phyloP scores from a whole-genome alignment of 148 eudicot genomes.

The Beta vulgaris region DNA sequence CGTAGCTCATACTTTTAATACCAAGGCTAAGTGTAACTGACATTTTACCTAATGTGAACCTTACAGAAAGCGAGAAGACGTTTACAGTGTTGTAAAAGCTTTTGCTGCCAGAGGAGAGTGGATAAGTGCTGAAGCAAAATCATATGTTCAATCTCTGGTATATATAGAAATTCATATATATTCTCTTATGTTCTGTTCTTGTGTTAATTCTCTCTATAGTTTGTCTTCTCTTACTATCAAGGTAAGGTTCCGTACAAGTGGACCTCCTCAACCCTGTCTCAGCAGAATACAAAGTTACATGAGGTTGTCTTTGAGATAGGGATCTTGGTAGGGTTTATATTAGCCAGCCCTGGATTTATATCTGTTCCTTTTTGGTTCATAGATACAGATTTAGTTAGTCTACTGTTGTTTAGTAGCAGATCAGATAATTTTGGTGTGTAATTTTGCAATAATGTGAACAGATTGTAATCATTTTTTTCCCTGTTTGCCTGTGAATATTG shows the following conservation, averaged over 20 bases:
- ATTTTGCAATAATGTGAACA: not conserved
- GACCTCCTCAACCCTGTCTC: not conserved
- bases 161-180: constrained; percentile 18
- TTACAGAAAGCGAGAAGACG: constrained; percentile 85
- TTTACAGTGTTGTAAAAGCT: constrained; percentile 80
- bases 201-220: not conserved
- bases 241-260: not conserved
- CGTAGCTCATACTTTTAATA: not conserved
- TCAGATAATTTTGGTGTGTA: not conserved
- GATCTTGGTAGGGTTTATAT: not conserved
- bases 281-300: not conserved
- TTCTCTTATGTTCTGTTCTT: not conserved
- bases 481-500: constrained; percentile 28
- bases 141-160: constrained; percentile 73
- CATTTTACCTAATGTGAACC: constrained; percentile 21
- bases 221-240: not conserved
- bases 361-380: not conserved
- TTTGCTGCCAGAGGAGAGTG: constrained; percentile 68
- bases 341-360: not conserved
- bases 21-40: not conserved
- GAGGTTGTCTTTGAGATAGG: not conserved
- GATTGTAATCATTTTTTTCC: not conserved
- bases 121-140: constrained; percentile 61
- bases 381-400: not conserved
- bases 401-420: not conserved